Conservation (phyloP, 2,329 filamentous ascomycete genomes). For the Fusarium sp. region DNA sequence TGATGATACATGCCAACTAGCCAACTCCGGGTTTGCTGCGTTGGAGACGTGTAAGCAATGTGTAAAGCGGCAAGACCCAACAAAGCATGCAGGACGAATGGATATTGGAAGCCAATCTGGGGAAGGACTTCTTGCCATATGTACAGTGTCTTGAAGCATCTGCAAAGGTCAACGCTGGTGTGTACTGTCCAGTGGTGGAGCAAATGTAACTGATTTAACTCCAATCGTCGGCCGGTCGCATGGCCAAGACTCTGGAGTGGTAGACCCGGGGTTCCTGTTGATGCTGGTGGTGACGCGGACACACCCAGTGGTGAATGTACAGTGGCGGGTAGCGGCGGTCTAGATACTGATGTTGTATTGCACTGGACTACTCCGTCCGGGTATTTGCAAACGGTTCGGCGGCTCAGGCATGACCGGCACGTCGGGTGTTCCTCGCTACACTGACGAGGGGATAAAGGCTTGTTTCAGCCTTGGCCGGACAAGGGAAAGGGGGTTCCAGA, state of each 20-base stretch:
- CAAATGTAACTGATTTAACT: neutral
- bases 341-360: accelerated
- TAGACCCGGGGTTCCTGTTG: accelerated
- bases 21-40: accelerated
- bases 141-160: neutral
- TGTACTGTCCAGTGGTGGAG: neutral
- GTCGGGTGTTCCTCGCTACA: neutral
- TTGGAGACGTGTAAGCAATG: neutral
- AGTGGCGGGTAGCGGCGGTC: accelerated
- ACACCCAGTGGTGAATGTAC: accelerated
- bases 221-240: accelerated
- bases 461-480: neutral
- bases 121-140: neutral
- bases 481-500: too few relatives aligned
- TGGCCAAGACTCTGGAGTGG: neutral
- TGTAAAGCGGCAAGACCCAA: neutral
- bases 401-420: neutral
- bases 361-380: neutral
- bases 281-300: accelerated
- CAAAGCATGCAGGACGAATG: neutral
- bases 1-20: neutral
- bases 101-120: neutral
- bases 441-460: neutral
- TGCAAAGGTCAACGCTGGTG: neutral
- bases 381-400: neutral